Conservation (phyloP, 1,139 yeast genomes). For the Pichia norvegensis region DNA sequence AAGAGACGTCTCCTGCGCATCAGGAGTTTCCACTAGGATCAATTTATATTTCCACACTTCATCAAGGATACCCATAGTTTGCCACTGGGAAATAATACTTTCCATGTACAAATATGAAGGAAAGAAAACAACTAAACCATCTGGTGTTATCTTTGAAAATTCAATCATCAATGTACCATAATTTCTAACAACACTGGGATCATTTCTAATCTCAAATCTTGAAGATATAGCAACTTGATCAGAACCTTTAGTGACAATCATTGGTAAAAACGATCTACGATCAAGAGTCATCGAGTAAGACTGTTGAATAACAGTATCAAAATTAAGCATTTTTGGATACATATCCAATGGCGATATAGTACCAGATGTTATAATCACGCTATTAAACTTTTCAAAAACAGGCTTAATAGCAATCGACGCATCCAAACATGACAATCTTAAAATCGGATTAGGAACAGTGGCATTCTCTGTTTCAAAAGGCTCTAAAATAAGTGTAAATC, state of each 20-base stretch:
- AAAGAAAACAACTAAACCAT: conserved; percentile 95
- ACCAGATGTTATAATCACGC: conserved; percentile 93
- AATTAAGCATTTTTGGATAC: conserved; percentile 96
- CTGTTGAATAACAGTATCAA: conserved; percentile 89
- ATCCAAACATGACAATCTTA: conserved; percentile 89
- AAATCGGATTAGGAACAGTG: conserved; percentile 95
- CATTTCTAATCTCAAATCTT: conserved; percentile 92
- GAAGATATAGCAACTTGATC: conserved; percentile 97
- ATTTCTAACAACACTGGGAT: conserved; percentile 94
- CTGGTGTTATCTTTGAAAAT: conserved; percentile 92
- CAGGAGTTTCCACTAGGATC: conserved; percentile 97
- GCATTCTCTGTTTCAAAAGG: conserved; percentile 97
- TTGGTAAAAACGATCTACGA: conserved; percentile 84
- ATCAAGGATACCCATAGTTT: conserved; percentile 92
- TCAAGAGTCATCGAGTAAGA: conserved; percentile 95
- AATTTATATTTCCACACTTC: conserved; percentile 97
- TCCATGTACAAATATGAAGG: conserved; percentile 98
- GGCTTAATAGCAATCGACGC: conserved; percentile 98
- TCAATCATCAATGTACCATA: conserved; percentile 90
- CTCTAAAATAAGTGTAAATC: conserved; percentile 84
- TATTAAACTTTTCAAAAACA: conserved; percentile 86
- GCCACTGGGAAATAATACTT: conserved; percentile 97
- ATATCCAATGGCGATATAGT: conserved; percentile 96
- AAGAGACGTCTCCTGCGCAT: conserved; percentile 94
- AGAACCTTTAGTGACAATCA: conserved; percentile 94